phyloP scores from a whole-genome alignment of 805 yeast species.

The Metschnikowia drakensbergensis region DNA sequence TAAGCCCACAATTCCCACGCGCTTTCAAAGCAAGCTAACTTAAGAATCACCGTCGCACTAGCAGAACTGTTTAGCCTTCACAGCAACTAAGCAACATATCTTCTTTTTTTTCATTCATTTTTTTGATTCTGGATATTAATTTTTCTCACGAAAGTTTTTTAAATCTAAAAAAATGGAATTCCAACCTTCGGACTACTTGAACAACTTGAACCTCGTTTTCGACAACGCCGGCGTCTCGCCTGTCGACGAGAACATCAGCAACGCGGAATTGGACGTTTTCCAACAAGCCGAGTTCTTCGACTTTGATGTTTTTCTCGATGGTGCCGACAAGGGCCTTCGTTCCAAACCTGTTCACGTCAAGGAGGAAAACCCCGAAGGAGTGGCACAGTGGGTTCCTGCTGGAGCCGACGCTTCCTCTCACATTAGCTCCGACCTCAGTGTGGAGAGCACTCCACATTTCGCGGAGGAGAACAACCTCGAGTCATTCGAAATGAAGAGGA shows the following conservation, averaged over 20 bases:
- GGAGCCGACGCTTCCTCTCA: neutral
- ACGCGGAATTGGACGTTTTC: conserved; percentile 37
- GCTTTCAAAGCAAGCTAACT: neutral
- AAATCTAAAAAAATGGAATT: conserved; percentile 31
- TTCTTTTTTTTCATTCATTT: conserved; percentile 6
- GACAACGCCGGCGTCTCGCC: conserved; percentile 23
- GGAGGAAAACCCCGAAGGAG: conserved; percentile 2
- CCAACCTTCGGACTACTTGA: conserved; percentile 40
- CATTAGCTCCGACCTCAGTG: neutral
- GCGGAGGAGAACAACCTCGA: neutral
- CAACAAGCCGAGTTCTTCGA: conserved; percentile 38
- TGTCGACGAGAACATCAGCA: conserved; percentile 14
- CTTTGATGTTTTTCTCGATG: conserved; percentile 32
- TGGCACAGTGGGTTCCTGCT: neutral
- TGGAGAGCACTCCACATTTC: neutral
- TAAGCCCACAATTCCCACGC: neutral
- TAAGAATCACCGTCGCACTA: neutral
- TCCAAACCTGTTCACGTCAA: conserved; percentile 6
- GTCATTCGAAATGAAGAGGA: conserved; percentile 59
- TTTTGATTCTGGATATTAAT: conserved; percentile 5
- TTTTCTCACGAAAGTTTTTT: conserved; percentile 4
- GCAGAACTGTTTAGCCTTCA: neutral
- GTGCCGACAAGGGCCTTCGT: conserved; percentile 9
- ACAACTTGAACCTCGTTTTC: conserved; percentile 38
- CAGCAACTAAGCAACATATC: neutral